Evolutionary conservation across 768 basidiomycete species (phyloP), one percentile per base, ranked within the genome.

Genomic region (Leccinum ochraceum): DNA sequence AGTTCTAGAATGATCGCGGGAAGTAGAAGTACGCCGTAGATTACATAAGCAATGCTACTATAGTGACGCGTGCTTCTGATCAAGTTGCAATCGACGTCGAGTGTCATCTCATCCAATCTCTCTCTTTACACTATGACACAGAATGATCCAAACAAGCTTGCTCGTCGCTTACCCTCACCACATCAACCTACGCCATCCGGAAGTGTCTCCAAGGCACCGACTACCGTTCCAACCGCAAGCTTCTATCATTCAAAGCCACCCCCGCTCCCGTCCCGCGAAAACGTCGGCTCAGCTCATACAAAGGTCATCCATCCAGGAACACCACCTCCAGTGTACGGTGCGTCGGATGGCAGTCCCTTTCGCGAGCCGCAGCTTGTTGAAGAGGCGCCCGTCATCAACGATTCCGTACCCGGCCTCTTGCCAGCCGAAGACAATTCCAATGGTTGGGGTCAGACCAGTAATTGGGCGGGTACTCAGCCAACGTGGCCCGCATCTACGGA

Each of bases 341-440:
- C 67, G 34, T 26, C 59, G 37, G 73, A 69, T 26, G 55, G 49
- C 58, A 71, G 59, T 46, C 63, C 66, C 20, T 86, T 78, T 70
- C 81, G 84, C 28, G 84, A 87, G 69, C 84, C 85, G 1, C 83
- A 86, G 66, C 75, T 84, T 11, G 77, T 86, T 3, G 67, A 72
- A 30, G 84, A 82, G 42, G 76, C 76, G n/a, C 68, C 72, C 46
- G 68, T 76, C 37, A 63, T 55, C 16, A 75, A 74, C 26, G 77
- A 74, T 46, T 42, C 81, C 5, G 71, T 75, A 14, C 73, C 82
- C 6, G 66, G 64, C 26, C 70, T 74, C 54, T 71, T 81, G n/a
- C 77, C 81, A 30, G 63, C 72, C 2, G 73, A 76, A 2, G 70
- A 69, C 26, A 72, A 67, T 37, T 57, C 74, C 28, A 54, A 37